Base-by-base conservation (phyloP, 345 rosid genomes). In the Cardamine chenopodiifolia region DNA sequence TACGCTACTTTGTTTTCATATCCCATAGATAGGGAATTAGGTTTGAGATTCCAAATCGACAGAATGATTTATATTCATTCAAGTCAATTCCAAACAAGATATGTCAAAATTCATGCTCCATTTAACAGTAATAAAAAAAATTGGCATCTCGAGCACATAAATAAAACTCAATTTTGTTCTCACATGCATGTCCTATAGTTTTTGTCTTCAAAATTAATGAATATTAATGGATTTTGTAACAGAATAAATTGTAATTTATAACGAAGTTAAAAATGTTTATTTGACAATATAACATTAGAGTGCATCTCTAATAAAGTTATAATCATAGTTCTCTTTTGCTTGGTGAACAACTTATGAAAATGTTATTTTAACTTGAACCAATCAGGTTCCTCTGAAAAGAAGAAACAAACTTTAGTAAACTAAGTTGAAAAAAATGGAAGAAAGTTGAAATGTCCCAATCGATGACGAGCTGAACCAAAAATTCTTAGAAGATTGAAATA, bases 281-380 rank as follows among this genome's bases (percentile, higher is more conserved):
- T 20, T 8, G 31, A 34, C 17, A 42, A 71, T 9, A 48, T 9
- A 48, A 19, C 52, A 37, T 7, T 13, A 61, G 3, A 17, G 29
- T 32, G 35, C 44, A 39, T 59, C 55, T 53, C 5, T 49, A 39
- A 29, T 9, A 59, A 59, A 67, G 54, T 48, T 28, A 75, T 53
- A 40, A 31, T 61, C 14, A 75, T 68, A 69, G 29, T 70, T 55
- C 55, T 62, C 75, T 54, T 76, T 69, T 53, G 75, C 62, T 69
- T 54, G 80, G 80, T 69, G 75, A 70, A 76, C 80, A 70, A 76
- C 75, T 62, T 54, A 45, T 39, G 26, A 69, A 68, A 68, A 52
- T 69, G 40, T 68, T 76, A 61, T n/a, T 68, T 68, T 18, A 61
- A 67, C 10, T 68, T 29, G 17, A 53, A 61, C 31, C 37, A 68